Evolutionary conservation across 495 filamentous ascomycete genomes (phyloP), one percentile per base, ranked within the genome.

Genomic region (Aspergillus carlsbadensis): DNA sequence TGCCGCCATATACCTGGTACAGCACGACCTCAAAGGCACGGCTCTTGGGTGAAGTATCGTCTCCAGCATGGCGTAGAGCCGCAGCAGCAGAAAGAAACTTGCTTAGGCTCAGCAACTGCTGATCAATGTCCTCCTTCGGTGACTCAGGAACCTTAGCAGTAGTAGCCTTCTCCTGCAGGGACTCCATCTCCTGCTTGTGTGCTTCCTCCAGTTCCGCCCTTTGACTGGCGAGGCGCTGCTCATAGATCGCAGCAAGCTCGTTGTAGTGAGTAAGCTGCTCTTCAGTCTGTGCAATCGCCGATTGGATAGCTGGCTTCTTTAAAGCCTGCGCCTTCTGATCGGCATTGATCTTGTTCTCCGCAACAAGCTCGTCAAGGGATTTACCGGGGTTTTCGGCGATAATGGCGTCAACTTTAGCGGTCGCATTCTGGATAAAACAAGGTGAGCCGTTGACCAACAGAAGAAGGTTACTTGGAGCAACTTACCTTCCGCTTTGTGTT

Each of bases 11-110:
- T 36, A 98, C 87, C 63, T 89, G 79, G 48, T 92, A 84, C 39
- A 99, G 79, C 24, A 94, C 87, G 48, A 89, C 91, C 72, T 99
- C 95, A 56, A 98, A 88, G 40, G 92, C 94, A 71, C 83, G 83
- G 64, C 83, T 89, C 71, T 96, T 90, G 3, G 76, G 68, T 17
- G 84, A 78, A 62, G 87, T 82, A 42, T 82, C 81, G 55, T 89
- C 84, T 46, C 78, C 83, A 31, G 75, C 75, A 54, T 82, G 84
- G 61, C 90, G 78, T 62, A 88, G 82, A 39, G 85, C 84, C 10
- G 90, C 89, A 54, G 90, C 90, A 17, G 90, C 78, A 58, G 85
- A 85, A 48, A 95, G 78, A 74, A 93, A 95, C 69, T 91, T 87
- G 49, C 87, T 90, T 43, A 95, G 67, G 13, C 82, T 73, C 11